These are phyloP conservation scores for Sparassis latifolia DNA, from an alignment of 1,284 basidiomycete species.

Conservation along the genomic window DNA sequence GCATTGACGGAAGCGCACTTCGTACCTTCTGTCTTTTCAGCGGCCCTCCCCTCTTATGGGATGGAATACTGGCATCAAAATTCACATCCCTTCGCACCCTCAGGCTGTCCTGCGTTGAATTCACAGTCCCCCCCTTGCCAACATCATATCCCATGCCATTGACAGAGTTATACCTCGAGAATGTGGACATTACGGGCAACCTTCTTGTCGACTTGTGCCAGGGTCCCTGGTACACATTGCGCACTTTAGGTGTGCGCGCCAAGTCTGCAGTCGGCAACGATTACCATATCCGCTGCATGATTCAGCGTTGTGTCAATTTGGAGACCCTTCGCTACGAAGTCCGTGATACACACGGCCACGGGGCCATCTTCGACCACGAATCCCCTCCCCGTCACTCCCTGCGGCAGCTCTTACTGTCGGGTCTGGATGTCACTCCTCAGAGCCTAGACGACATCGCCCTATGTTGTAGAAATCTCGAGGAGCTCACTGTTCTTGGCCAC, in stretches of 20 bases:
- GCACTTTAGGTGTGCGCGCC: constrained; percentile 30
- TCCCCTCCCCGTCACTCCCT: constrained; percentile 12
- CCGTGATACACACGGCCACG: constrained; percentile 9
- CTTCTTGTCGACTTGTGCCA: constrained; percentile 33
- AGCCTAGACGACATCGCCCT: constrained; percentile 28
- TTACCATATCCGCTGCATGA: constrained; percentile 33
- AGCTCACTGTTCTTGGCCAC: constrained; percentile 35
- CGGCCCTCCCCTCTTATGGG: constrained; percentile 23
- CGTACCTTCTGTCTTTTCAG: background rate
- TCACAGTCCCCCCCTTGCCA: constrained; percentile 33
- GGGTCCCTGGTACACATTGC: constrained; percentile 28
- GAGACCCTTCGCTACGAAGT: constrained; percentile 22
- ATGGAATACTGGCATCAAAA: constrained; percentile 23
- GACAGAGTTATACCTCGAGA: constrained; percentile 34
- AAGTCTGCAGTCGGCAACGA: constrained; percentile 27
- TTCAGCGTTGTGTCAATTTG: constrained; percentile 25
- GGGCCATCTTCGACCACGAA: constrained; percentile 19
- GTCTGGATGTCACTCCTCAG: constrained; percentile 31
- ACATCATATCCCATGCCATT: constrained; percentile 20
- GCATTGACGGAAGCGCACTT: constrained; percentile 35
- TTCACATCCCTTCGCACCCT: constrained; percentile 26
- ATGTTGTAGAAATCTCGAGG: constrained; percentile 33
- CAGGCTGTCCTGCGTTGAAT: constrained; percentile 35
- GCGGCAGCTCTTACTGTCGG: constrained; percentile 29
- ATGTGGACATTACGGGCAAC: constrained; percentile 36